Percentiles rank a stretch among this genome's conserved stretches.
phyloP scores from a whole-genome alignment of 371 early-diverging fungal genomes.

The Rhizopus arrhizus region DNA sequence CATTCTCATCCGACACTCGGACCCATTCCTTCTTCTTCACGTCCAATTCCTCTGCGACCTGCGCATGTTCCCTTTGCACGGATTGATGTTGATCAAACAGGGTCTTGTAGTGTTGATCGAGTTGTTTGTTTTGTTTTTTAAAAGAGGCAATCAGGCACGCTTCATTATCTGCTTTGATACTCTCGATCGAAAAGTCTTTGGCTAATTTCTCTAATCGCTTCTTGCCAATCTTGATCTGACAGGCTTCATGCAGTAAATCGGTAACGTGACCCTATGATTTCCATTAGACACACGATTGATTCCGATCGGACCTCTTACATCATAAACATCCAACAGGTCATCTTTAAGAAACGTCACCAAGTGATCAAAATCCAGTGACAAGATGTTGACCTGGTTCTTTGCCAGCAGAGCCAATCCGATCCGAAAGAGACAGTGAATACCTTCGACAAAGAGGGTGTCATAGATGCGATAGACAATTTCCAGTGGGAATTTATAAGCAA shows the following conservation, averaged over 20 bases:
- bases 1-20: conserved; percentile 55
- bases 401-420: conserved; percentile 85
- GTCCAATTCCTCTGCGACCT: conserved; percentile 58
- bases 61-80: conserved; percentile 73
- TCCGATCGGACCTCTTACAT: conserved; percentile 31
- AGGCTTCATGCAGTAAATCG: conserved; percentile 76
- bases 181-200: conserved; percentile 68
- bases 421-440: conserved; percentile 78
- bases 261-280: conserved; percentile 52
- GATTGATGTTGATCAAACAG: conserved; percentile 61
- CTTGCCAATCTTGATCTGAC: conserved; percentile 67
- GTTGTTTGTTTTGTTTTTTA: conserved; percentile 67
- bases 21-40: conserved; percentile 60
- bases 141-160: conserved; percentile 63
- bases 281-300: not conserved
- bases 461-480: conserved; percentile 86
- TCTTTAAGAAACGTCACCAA: conserved; percentile 84
- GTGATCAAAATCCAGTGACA: conserved; percentile 80
- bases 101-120: conserved; percentile 57
- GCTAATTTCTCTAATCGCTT: conserved; percentile 69
- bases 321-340: conserved; percentile 72
- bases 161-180: conserved; percentile 66
- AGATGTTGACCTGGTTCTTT: conserved; percentile 73
- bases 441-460: conserved; percentile 90
- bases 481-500: conserved; percentile 94